phyloP scores from a whole-genome alignment of 2,329 filamentous ascomycete species.

The Pestalotiopsis fici region DNA sequence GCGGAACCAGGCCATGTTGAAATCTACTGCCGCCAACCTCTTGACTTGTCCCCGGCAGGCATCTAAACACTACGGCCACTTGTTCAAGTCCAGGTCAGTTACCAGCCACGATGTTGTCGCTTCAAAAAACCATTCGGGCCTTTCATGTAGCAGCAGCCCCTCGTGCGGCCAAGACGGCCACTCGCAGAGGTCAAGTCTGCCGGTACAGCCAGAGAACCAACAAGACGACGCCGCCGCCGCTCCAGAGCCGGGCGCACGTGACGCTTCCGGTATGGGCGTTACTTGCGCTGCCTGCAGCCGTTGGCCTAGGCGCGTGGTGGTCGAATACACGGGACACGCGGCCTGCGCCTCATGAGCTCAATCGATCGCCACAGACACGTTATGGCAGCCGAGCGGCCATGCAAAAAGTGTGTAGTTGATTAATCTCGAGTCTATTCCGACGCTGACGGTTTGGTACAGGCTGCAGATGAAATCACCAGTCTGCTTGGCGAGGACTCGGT shows the following conservation, averaged over 20 bases:
- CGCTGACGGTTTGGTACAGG: conserved; percentile 36
- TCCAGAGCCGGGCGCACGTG: not conserved
- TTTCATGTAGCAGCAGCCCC: not conserved
- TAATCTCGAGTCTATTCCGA: not conserved
- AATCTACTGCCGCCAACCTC: too few species aligned
- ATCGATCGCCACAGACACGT: not conserved
- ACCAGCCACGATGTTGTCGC: not conserved
- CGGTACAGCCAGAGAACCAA: not conserved
- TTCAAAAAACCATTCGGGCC: not conserved
- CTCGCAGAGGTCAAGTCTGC: not conserved
- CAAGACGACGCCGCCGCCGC: not conserved
- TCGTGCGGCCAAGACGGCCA: not conserved
- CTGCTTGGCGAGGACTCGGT: conserved; percentile 60
- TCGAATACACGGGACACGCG: not conserved
- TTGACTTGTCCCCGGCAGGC: too few species aligned
- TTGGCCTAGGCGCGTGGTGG: not conserved
- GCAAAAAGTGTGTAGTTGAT: not conserved
- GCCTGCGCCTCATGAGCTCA: not conserved
- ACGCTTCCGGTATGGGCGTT: not conserved
- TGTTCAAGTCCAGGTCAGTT: too few species aligned
- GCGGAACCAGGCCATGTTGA: too few species aligned
- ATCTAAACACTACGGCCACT: too few species aligned
- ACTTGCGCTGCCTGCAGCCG: not conserved
- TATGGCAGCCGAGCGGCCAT: not conserved
- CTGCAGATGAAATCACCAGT: conserved; percentile 55